Evolutionary conservation across 2,329 filamentous ascomycete species (phyloP).

Genomic region (Aspergillus fumigatiaffinis): DNA sequence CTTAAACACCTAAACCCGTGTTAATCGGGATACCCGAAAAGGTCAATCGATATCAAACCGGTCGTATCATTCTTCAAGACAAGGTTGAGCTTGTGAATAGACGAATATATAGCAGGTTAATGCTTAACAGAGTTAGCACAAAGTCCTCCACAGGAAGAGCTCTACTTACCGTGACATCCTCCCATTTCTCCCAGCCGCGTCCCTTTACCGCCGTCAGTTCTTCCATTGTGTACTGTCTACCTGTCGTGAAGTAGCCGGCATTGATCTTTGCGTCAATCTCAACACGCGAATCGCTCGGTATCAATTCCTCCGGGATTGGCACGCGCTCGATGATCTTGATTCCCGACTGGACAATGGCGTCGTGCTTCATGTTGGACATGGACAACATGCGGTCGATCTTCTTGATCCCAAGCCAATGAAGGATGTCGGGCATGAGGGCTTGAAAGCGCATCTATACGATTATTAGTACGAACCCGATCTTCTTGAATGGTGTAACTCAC

Average conservation of each 20-base stretch:
- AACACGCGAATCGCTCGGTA: conserved; percentile 91
- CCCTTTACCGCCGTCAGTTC: conserved; percentile 84
- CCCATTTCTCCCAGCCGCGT: conserved; percentile 76
- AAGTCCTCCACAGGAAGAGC: not conserved
- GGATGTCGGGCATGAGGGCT: conserved; percentile 93
- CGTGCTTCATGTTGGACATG: conserved; percentile 77
- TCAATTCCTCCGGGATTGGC: conserved; percentile 88
- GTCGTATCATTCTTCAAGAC: not conserved
- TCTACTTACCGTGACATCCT: conserved; percentile 42
- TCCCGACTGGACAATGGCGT: conserved; percentile 49
- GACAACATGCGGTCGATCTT: conserved; percentile 98
- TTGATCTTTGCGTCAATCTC: conserved; percentile 99
- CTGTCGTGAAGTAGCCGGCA: conserved; percentile 81
- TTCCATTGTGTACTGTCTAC: conserved; percentile 81
- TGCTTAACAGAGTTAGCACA: conserved; percentile 16
- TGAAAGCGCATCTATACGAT: conserved; percentile 84
- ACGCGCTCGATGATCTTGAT: conserved; percentile 81
- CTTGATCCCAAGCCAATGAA: conserved; percentile 96
- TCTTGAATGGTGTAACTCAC: conserved; percentile 15
- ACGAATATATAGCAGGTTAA: conserved; percentile 5
- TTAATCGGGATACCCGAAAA: not conserved
- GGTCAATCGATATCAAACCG: not conserved
- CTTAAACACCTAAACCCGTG: not conserved
- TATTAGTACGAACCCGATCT: conserved; percentile 5
- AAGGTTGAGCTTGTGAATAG: not conserved